Conservation (phyloP, 78 protist species). For the Salpingoeca rosetta region DNA sequence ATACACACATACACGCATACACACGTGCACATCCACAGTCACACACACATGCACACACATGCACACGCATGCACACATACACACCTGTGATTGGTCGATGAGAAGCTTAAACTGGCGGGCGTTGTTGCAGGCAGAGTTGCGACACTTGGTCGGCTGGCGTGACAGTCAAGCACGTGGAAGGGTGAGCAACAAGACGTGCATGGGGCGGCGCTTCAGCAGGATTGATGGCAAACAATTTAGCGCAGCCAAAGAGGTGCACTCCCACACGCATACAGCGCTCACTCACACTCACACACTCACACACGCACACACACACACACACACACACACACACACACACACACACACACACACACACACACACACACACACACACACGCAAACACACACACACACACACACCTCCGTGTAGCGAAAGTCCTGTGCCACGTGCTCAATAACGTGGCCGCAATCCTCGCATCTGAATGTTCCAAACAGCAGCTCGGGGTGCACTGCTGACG, state of each 20-base stretch:
- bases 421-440: conserved; percentile 63
- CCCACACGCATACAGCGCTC: background rate
- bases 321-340: conserved; percentile 18
- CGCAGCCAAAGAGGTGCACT: too few relatives aligned
- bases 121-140: too few relatives aligned
- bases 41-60: background rate
- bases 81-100: too few relatives aligned
- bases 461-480: conserved; percentile 74
- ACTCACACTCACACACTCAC: too few relatives aligned
- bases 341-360: too few relatives aligned
- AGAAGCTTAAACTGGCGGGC: too few relatives aligned
- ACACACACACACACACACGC: too few relatives aligned
- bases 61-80: too few relatives aligned
- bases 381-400: background rate
- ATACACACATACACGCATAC: background rate
- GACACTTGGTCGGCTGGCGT: conserved; percentile 50
- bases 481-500: conserved; percentile 95
- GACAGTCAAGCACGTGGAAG: too few relatives aligned
- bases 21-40: conserved; percentile 5
- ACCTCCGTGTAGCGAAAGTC: conserved; percentile 90
- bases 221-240: too few relatives aligned
- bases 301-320: too few relatives aligned
- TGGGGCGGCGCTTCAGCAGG: background rate
- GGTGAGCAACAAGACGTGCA: background rate
- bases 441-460: conserved; percentile 76